phyloP scores from a whole-genome alignment of 2,329 filamentous ascomycete genomes.

The Diaporthe aspalathi region DNA sequence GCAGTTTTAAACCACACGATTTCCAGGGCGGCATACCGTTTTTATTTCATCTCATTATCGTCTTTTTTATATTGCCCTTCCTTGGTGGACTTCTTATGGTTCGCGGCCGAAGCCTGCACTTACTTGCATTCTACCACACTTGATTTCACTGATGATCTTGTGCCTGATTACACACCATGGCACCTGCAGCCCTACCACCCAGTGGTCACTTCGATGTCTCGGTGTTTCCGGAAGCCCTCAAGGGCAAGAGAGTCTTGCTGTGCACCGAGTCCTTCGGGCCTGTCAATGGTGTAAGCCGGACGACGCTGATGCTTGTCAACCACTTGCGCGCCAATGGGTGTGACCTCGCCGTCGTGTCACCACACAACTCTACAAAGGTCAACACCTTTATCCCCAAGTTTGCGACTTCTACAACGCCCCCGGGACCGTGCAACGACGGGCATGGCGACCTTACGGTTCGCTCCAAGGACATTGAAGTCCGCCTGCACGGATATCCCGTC shows the following conservation, averaged over 20 bases:
- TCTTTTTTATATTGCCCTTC: too few relatives aligned
- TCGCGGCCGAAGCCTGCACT: neutral
- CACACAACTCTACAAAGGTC: slow-evolving; percentile 65
- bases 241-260: slow-evolving; percentile 71
- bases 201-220: slow-evolving; percentile 52
- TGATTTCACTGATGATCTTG: neutral
- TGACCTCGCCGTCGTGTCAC: slow-evolving; percentile 74
- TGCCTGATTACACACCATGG: neutral
- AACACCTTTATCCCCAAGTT: slow-evolving; percentile 61
- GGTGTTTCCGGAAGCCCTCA: slow-evolving; percentile 61
- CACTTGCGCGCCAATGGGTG: slow-evolving; percentile 74
- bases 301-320: slow-evolving; percentile 75
- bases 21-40: neutral
- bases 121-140: too few relatives aligned
- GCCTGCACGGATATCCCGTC: slow-evolving; percentile 72
- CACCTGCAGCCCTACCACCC: neutral
- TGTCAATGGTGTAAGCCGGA: slow-evolving; percentile 79
- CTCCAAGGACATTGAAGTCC: slow-evolving; percentile 60
- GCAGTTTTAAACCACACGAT: neutral
- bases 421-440: neutral
- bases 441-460: neutral
- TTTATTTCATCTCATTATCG: too few relatives aligned
- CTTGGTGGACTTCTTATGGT: neutral
- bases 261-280: slow-evolving; percentile 79
- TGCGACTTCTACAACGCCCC: neutral